Evolutionary conservation across 495 filamentous ascomycete species (phyloP).

Genomic region (Aspergillus conjunctus): DNA sequence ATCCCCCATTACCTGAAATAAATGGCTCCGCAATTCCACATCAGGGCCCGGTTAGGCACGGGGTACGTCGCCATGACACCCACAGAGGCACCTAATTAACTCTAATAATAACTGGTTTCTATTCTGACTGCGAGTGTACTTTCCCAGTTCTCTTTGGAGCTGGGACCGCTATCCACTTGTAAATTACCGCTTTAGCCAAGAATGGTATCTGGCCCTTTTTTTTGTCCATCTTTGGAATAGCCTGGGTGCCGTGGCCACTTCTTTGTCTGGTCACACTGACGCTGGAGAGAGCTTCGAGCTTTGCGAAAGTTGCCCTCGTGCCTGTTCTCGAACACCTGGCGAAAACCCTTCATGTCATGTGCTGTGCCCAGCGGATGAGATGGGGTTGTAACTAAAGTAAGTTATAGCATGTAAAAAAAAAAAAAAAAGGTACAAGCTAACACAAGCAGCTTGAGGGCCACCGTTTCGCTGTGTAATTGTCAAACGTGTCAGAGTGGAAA

Average conservation of each 20-base stretch:
- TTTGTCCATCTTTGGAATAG: neutral
- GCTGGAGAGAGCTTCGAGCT: neutral
- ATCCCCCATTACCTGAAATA: slow-evolving; percentile 18
- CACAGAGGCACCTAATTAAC: slow-evolving; percentile 3
- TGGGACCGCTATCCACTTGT: neutral
- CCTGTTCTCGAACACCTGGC: neutral
- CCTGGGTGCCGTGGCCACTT: neutral
- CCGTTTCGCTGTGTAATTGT: neutral
- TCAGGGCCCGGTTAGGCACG: slow-evolving; percentile 14
- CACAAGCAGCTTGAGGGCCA: neutral
- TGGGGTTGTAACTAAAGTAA: neutral
- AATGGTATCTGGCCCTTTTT: neutral
- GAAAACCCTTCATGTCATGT: slow-evolving; percentile 8
- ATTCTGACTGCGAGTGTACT: neutral
- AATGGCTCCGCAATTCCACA: slow-evolving; percentile 11
- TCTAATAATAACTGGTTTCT: slow-evolving; percentile 9
- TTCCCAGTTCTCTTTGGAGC: neutral
- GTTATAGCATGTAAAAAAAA: neutral
- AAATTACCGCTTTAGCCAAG: slow-evolving; percentile 2
- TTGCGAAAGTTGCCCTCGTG: slow-evolving; percentile 7
- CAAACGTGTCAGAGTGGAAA: neutral
- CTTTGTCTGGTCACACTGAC: slow-evolving; percentile 4
- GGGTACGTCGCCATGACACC: slow-evolving; percentile 9
- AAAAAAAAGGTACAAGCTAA: neutral
- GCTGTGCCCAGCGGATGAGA: neutral